Evolutionary conservation across 73 alveolate genomes (phyloP).

Genomic region (Paramecium biaurelia): DNA sequence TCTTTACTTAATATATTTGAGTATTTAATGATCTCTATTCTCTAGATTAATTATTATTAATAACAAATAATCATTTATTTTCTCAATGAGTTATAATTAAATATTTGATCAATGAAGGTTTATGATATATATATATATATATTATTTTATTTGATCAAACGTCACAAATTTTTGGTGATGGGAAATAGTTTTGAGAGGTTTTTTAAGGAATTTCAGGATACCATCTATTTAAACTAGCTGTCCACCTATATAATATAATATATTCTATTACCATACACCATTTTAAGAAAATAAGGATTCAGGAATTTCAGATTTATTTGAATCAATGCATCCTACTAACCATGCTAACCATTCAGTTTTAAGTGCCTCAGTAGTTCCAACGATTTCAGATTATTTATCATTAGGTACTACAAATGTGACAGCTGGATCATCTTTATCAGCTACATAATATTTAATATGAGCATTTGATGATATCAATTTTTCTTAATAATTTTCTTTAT

Average conservation of each 20-base stretch:
- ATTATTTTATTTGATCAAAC: background rate
- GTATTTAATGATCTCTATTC: background rate
- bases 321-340: constrained; percentile 45
- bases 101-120: background rate
- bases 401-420: background rate
- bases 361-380: background rate
- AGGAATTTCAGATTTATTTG: constrained; percentile 25
- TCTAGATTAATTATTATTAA: background rate
- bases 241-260: background rate
- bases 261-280: constrained; percentile 32
- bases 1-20: constrained; percentile 1
- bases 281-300: background rate
- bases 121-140: background rate
- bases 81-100: background rate
- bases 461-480: constrained; percentile 3
- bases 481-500: background rate
- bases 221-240: constrained; percentile 19
- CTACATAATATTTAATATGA: constrained; percentile 10
- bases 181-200: background rate
- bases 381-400: background rate
- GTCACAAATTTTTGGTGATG: constrained; percentile 1
- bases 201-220: background rate
- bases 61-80: background rate
- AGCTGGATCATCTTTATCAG: constrained; percentile 15
- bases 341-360: constrained; percentile 39